These are phyloP conservation scores for Fusarium dlaminii DNA, from an alignment of 2,329 filamentous ascomycete genomes.

Conservation along the genomic window DNA sequence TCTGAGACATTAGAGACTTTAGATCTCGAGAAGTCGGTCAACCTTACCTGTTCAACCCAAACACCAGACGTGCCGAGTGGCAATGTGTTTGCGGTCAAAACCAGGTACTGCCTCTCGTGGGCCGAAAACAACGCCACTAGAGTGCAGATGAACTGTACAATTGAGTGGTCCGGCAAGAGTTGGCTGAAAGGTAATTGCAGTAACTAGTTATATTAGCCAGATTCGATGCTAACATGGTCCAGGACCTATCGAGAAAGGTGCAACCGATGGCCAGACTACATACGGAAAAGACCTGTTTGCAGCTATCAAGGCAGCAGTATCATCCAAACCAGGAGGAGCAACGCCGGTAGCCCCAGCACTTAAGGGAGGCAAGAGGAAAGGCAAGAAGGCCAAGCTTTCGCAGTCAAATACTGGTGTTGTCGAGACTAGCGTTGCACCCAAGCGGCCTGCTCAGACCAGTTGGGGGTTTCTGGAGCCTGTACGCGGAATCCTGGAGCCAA, in stretches of 20 bases:
- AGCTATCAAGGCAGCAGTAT: slow-evolving; percentile 77
- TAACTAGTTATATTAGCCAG: neutral
- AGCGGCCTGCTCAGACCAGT: slow-evolving; percentile 56
- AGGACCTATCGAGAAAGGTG: slow-evolving; percentile 97
- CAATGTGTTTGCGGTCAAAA: slow-evolving; percentile 91
- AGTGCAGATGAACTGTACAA: slow-evolving; percentile 85
- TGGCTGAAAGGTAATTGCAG: slow-evolving; percentile 87
- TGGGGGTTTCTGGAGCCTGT: slow-evolving; percentile 89
- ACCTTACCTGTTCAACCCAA: slow-evolving; percentile 83
- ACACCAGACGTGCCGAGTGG: slow-evolving; percentile 96
- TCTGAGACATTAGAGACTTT: slow-evolving; percentile 84
- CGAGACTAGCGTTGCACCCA: slow-evolving; percentile 52
- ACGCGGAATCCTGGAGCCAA: slow-evolving; percentile 73
- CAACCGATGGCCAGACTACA: slow-evolving; percentile 85
- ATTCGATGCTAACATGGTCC: slow-evolving; percentile 43
- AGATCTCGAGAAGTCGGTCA: slow-evolving; percentile 87
- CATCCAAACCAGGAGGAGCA: slow-evolving; percentile 66
- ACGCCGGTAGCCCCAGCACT: slow-evolving; percentile 56
- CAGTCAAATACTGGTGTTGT: slow-evolving; percentile 56
- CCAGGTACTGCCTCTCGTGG: slow-evolving; percentile 94
- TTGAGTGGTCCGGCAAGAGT: slow-evolving; percentile 98
- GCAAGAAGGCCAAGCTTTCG: slow-evolving; percentile 60
- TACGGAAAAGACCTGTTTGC: slow-evolving; percentile 85
- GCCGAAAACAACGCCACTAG: slow-evolving; percentile 86
- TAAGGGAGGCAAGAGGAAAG: slow-evolving; percentile 70